Evolutionary conservation across 176 grass and related monocot species (phyloP).

Genomic region (Musa schizocarpa): DNA sequence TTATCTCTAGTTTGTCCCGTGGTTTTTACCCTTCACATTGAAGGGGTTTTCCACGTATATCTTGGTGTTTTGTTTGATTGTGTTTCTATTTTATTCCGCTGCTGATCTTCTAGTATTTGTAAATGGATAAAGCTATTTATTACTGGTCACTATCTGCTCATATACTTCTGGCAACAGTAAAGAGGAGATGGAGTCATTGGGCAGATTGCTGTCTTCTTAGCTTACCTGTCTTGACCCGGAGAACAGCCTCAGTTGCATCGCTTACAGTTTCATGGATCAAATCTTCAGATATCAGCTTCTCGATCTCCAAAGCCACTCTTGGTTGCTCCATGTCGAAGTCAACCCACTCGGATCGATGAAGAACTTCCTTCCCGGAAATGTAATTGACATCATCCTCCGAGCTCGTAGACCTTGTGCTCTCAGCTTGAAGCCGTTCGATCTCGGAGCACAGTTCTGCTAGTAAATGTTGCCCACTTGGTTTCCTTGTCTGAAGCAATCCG

Average conservation of each 20-base stretch:
- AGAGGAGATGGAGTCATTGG: no score
- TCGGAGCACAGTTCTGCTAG: constrained; percentile 66
- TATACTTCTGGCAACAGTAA: no score
- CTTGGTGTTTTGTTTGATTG: no score
- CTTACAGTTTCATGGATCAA: constrained; percentile 55
- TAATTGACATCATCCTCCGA: constrained; percentile 38
- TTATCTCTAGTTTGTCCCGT: no score
- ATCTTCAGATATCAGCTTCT: constrained; percentile 61
- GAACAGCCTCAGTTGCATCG: constrained; percentile 19
- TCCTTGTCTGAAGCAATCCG: constrained; percentile 28
- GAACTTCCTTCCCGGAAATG: constrained; percentile 24
- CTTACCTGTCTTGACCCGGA: constrained; percentile 28
- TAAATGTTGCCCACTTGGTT: constrained; percentile 38
- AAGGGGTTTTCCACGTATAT: no score
- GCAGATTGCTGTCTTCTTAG: constrained; percentile 26
- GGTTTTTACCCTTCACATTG: no score
- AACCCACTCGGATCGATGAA: constrained; percentile 38
- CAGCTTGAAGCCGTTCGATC: constrained; percentile 39
- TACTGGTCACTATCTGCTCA: no score
- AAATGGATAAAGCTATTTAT: no score
- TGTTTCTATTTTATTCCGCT: no score
- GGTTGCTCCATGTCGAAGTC: constrained; percentile 32
- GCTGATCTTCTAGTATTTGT: no score
- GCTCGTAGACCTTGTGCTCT: constrained; percentile 16
- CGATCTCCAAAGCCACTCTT: constrained; percentile 56